Conservation (phyloP, 306 rosid species). For the Potentilla sterilis region DNA sequence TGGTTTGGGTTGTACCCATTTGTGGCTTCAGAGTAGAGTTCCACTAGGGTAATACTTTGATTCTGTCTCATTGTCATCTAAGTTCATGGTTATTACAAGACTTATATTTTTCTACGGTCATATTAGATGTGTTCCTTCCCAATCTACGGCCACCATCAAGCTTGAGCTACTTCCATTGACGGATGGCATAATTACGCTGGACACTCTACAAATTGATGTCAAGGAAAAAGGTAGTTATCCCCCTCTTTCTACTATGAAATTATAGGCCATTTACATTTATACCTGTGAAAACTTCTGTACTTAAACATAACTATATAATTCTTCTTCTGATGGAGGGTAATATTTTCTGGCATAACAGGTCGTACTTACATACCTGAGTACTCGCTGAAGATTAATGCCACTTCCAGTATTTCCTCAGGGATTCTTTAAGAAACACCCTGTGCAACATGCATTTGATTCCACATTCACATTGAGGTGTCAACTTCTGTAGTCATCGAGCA, state of each 20-base stretch:
- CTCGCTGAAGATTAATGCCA: slow-evolving; percentile 70
- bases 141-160: slow-evolving; percentile 75
- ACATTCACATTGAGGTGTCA: slow-evolving; percentile 15
- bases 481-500: slow-evolving; percentile 16
- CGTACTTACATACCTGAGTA: slow-evolving; percentile 69
- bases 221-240: slow-evolving; percentile 69
- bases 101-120: slow-evolving; percentile 21
- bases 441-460: slow-evolving; percentile 23
- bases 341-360: slow-evolving; percentile 53
- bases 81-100: slow-evolving; percentile 17
- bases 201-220: slow-evolving; percentile 80
- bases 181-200: slow-evolving; percentile 80
- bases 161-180: slow-evolving; percentile 94
- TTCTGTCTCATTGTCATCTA: not conserved
- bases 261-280: not conserved
- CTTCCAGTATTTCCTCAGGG: slow-evolving; percentile 66
- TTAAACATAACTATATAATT: not conserved
- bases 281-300: not conserved
- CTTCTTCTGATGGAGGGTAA: slow-evolving; percentile 6
- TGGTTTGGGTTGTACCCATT: slow-evolving; percentile 70
- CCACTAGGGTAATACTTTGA: slow-evolving; percentile 73
- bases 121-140: slow-evolving; percentile 76
- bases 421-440: slow-evolving; percentile 32
- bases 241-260: not conserved
- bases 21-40: slow-evolving; percentile 96